phyloP scores from a whole-genome alignment of 768 basidiomycete species.

The Kondoa subrosea region DNA sequence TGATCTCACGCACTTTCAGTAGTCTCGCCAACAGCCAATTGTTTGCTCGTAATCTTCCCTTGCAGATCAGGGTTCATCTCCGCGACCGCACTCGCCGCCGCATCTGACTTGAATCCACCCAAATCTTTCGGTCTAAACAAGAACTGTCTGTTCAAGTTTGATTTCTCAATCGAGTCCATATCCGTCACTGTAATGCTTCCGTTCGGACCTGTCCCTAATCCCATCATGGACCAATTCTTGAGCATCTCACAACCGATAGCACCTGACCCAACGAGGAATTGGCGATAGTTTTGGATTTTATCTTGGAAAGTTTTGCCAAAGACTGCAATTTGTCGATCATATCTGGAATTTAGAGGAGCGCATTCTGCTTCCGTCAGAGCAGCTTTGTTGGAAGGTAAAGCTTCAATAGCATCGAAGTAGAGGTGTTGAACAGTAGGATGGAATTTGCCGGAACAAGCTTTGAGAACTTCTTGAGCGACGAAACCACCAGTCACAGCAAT shows the following conservation, averaged over 20 bases:
- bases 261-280: constrained; percentile 96
- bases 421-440: constrained; percentile 86
- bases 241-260: constrained; percentile 99
- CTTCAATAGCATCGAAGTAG: constrained; percentile 96
- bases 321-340: constrained; percentile 88
- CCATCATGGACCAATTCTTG: constrained; percentile 99
- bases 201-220: constrained; percentile 55
- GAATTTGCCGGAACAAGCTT: constrained; percentile 94
- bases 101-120: constrained; percentile 91
- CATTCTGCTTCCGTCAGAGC: constrained; percentile 55
- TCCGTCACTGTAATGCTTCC: constrained; percentile 87
- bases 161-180: constrained; percentile 97
- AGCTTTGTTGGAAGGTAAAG: constrained; percentile 44
- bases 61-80: constrained; percentile 89
- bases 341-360: constrained; percentile 62
- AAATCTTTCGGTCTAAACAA: constrained; percentile 90
- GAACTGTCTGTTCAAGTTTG: constrained; percentile 94
- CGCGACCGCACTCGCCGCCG: constrained; percentile 71
- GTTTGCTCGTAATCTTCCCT: constrained; percentile 69
- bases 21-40: constrained; percentile 79
- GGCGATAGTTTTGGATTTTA: constrained; percentile 70
- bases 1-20: constrained; percentile 59
- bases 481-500: constrained; percentile 91
- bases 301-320: constrained; percentile 86
- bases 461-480: constrained; percentile 92